Percentiles rank a stretch among this genome's conserved stretches.
Conservation (phyloP, 768 basidiomycete genomes). For the Phylloporus arenicola region DNA sequence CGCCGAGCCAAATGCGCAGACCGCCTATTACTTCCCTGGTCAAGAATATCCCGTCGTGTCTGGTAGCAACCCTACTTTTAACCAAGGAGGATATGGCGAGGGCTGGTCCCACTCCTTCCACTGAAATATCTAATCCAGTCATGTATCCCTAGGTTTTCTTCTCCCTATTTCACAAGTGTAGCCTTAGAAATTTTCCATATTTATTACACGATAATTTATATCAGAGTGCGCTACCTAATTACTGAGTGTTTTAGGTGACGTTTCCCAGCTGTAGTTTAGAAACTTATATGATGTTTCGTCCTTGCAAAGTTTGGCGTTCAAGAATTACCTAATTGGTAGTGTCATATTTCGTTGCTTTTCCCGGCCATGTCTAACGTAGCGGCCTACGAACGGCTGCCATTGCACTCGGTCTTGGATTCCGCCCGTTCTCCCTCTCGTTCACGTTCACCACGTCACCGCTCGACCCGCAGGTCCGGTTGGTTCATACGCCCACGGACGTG, state of each 20-base stretch:
- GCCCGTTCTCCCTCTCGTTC: conserved; percentile 17
- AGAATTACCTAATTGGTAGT: not conserved
- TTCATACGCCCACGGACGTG: conserved; percentile 34
- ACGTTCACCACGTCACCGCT: conserved; percentile 21
- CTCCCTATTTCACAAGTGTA: conserved; percentile 3
- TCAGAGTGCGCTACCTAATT: too few species aligned
- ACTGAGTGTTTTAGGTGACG: too few species aligned
- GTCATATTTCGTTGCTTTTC: not conserved
- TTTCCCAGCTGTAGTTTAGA: too few species aligned
- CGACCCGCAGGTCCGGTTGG: conserved; percentile 24
- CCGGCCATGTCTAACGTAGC: conserved; percentile 32
- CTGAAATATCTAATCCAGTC: not conserved
- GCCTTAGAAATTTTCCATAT: not conserved
- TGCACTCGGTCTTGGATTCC: conserved; percentile 39
- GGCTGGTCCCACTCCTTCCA: not conserved
- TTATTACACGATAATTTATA: too few species aligned
- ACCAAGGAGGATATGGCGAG: not conserved
- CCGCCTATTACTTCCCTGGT: not conserved
- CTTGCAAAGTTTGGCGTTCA: too few species aligned
- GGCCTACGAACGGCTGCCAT: conserved; percentile 46
- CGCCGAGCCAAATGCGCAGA: not conserved
- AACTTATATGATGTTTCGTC: too few species aligned
- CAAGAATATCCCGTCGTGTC: not conserved
- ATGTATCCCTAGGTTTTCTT: not conserved
- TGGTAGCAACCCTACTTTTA: not conserved